Conservation (phyloP, 2,329 filamentous ascomycete genomes). For the Cordyceps farinosa region DNA sequence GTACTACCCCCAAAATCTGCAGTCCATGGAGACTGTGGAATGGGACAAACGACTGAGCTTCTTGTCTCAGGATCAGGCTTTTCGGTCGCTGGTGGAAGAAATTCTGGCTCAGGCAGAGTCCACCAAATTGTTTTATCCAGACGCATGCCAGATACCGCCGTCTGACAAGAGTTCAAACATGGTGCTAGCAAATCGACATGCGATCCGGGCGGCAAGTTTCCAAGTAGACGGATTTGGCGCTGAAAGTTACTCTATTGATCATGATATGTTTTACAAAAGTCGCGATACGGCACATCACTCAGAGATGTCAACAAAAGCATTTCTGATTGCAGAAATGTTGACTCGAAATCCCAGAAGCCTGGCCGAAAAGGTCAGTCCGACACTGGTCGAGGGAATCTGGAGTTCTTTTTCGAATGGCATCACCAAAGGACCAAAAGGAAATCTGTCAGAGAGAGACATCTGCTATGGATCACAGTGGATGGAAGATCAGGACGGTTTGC, state of each 20-base stretch:
- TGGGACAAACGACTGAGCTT: neutral
- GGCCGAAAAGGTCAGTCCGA: neutral
- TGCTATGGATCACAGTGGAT: slow-evolving; percentile 7
- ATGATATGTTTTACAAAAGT: neutral
- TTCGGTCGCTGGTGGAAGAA: neutral
- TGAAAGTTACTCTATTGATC: neutral
- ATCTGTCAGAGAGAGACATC: neutral
- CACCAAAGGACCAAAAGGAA: neutral
- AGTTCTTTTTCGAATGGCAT: neutral
- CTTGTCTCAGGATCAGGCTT: slow-evolving; percentile 1
- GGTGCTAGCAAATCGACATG: neutral
- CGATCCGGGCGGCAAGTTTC: slow-evolving; percentile 2
- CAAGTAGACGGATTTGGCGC: slow-evolving; percentile 10
- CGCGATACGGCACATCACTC: neutral
- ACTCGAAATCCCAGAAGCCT: neutral
- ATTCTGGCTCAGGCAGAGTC: neutral
- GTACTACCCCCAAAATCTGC: neutral
- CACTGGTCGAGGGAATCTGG: neutral
- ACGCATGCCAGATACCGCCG: neutral
- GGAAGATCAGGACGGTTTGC: neutral
- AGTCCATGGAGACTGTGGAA: neutral
- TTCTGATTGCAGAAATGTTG: neutral
- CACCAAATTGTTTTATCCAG: neutral
- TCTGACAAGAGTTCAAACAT: neutral
- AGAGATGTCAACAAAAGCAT: neutral